Base-by-base conservation (phyloP, 176 grass and related monocot species). In the Aegilops sharonensis region DNA sequence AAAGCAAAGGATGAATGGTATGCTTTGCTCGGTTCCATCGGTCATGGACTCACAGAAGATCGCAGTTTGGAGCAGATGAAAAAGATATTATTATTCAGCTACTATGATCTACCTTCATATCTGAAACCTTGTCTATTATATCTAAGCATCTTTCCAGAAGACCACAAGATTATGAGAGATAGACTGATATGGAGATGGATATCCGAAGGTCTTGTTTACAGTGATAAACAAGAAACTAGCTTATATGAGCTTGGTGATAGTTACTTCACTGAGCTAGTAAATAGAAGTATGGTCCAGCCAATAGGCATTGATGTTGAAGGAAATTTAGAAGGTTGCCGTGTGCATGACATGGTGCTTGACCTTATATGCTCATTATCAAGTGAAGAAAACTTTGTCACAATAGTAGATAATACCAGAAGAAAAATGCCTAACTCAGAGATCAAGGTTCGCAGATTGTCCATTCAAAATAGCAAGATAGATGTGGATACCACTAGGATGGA, bases 1-100 rank as follows among this genome's bases (percentile, higher is more conserved):
- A 70, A 39, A 70, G 5, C 2, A n/a, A 70, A 70, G 68, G 34
- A 70, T 0, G 18, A 70, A 2, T 70, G 68, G 68, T 70, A 70
- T 70, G 1, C 0, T 39, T 70, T 70, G 32, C 68, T 70, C 9
- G 21, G 0, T 37, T 70, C 68, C 68, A 39, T 70, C 11, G 68
- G 34, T 11, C 34, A 9, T 70, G 68, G 68, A 37, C 68, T 70
- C 8, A 37, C 32, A n/a, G 68, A 70, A 70, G 34, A 70, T 37
- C 34, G 1, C 1, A 70, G 18, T 21, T 21, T 70, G 68, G 18
- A 70, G 4, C 3, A 70, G 17, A 70, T 39, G 68, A 70, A 70
- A 4, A 70, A 70, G 8, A 70, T 70, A 43, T 43, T 70, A 37
- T 70, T 70, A n/a, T 70, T 70, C 8, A 70, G 68, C 68, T 70